Evolutionary conservation across 805 yeast species (phyloP), one percentile per base, ranked within the genome.

Genomic region (Tetrapisispora fleetii): DNA sequence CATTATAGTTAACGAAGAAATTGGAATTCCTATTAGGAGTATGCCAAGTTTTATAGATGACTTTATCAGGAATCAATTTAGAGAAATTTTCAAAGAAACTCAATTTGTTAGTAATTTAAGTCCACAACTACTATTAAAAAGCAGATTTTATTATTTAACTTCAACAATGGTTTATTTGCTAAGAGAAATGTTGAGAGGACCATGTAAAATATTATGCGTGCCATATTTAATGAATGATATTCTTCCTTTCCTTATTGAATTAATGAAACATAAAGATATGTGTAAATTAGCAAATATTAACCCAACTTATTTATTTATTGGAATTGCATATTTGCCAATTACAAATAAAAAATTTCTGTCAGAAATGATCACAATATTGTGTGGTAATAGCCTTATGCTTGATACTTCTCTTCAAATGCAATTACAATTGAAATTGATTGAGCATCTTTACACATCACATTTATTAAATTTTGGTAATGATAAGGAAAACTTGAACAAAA

Each of bases 261-360:
- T 88, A 43, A 77, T 80, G 46, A 75, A 73, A 41, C 75, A 85
- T 71, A 80, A 86, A 51, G 97, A 91, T 52, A 86, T 86, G 14
- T 85, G 95, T 54, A 86, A 84, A 54, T 64, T 85, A 49, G 82
- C 83, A 0, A 75, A 74, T 32, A 64, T 85, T 11, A 72, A 73
- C 37, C 85, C 91, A 0, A 71, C 76, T 1, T 57, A 65, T 8
- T 55, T 77, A 21, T 73, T 77, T 52, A 62, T 69, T 17, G 60
- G 67, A 28, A 60, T 83, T 4, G 78, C 82, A 0, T 67, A 72
- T 24, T 58, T 78, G 32, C 71, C 79, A 6, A 76, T 69, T 51
- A 18, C 44, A 6, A 67, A 76, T 37, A 60, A 66, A 16, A 67
- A 64, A 50, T 54, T 78, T 55, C 47, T 78, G 55, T 56, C 72